Evolutionary conservation across 805 yeast genomes (phyloP).

Genomic region (Ogataea degrootiae): DNA sequence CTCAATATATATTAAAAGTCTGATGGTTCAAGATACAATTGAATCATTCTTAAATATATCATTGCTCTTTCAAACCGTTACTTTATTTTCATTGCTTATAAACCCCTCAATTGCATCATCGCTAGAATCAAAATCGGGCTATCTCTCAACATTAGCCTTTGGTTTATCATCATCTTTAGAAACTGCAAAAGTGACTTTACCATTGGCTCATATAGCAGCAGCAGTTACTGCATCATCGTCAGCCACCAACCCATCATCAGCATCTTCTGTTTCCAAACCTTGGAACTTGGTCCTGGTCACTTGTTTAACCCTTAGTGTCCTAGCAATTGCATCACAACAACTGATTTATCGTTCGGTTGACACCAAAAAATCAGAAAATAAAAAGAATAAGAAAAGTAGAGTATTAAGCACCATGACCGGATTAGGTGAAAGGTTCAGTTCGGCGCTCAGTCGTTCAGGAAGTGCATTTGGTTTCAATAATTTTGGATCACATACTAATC

Average conservation of each 20-base stretch:
- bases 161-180: no score
- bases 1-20: background rate
- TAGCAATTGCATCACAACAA: constrained; percentile 4
- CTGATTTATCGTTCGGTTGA: background rate
- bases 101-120: no score
- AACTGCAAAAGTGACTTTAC: no score
- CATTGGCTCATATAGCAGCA: no score
- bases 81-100: no score
- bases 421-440: constrained; percentile 16
- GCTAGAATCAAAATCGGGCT: no score
- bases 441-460: constrained; percentile 14
- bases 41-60: background rate
- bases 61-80: no score
- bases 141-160: no score
- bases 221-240: no score
- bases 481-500: background rate
- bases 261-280: background rate
- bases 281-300: constrained; percentile 17
- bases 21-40: background rate
- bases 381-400: constrained; percentile 1
- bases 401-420: constrained; percentile 12
- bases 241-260: no score
- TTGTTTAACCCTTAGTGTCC: constrained; percentile 15
- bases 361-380: constrained; percentile 8
- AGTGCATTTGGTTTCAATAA: constrained; percentile 13